These are phyloP conservation scores for Geoglossum glabrum DNA, from an alignment of 495 filamentous ascomycete species.

Conservation along the genomic window DNA sequence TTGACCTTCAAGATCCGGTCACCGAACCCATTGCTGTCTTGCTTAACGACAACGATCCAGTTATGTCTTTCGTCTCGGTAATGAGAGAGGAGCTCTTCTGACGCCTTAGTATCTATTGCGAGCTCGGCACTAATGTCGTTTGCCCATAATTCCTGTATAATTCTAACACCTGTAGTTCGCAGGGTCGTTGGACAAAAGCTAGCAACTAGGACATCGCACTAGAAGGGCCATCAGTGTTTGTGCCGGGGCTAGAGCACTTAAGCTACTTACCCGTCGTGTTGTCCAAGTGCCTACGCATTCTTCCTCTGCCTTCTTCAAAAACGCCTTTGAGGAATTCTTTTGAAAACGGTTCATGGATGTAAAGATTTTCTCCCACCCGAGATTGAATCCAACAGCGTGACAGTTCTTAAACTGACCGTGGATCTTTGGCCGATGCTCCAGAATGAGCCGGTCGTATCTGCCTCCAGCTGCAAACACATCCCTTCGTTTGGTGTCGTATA, in stretches of 20 bases:
- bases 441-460: slow-evolving; percentile 74
- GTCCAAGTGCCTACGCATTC: slow-evolving; percentile 28
- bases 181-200: slow-evolving; percentile 64
- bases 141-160: slow-evolving; percentile 63
- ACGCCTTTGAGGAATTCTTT: slow-evolving; percentile 36
- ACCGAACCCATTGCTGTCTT: slow-evolving; percentile 35
- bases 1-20: slow-evolving; percentile 56
- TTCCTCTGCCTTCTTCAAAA: slow-evolving; percentile 44
- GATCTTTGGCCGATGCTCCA: slow-evolving; percentile 41
- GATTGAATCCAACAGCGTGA: slow-evolving; percentile 80
- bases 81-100: slow-evolving; percentile 48
- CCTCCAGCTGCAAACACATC: slow-evolving; percentile 89
- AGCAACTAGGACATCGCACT: slow-evolving; percentile 78
- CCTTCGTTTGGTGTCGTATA: slow-evolving; percentile 66
- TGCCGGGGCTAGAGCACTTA: neutral
- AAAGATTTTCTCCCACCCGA: slow-evolving; percentile 69
- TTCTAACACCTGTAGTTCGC: slow-evolving; percentile 48
- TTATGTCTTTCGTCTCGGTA: slow-evolving; percentile 55
- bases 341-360: slow-evolving; percentile 44
- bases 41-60: slow-evolving; percentile 76
- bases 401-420: slow-evolving; percentile 23
- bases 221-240: slow-evolving; percentile 8
- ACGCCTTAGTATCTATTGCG: slow-evolving; percentile 45
- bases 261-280: slow-evolving; percentile 36
- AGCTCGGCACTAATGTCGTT: slow-evolving; percentile 82